Conservation (phyloP, 1,284 basidiomycete genomes). For the Ceratobasidium sp. region DNA sequence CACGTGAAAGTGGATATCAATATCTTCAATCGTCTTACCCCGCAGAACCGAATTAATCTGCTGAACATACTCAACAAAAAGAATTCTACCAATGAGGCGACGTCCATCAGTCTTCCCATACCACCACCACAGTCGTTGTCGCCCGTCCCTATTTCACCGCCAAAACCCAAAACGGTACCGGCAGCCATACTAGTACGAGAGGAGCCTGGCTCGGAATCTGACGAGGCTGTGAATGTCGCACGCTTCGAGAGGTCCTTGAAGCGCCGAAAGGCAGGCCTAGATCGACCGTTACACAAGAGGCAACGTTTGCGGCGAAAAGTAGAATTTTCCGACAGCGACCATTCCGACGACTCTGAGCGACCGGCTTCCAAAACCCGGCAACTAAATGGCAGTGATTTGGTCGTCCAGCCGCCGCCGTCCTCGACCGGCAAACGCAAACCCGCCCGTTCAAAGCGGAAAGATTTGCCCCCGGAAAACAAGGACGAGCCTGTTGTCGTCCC, state of each 20-base stretch:
- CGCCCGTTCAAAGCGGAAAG: slow-evolving; percentile 35
- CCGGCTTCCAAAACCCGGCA: background rate
- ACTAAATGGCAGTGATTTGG: background rate
- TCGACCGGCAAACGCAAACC: slow-evolving; percentile 15
- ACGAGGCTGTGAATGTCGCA: slow-evolving; percentile 42
- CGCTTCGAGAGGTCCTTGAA: slow-evolving; percentile 38
- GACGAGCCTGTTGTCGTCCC: slow-evolving; percentile 50
- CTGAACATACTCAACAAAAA: slow-evolving; percentile 41
- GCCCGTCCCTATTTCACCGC: slow-evolving; percentile 29
- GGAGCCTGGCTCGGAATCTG: slow-evolving; percentile 18
- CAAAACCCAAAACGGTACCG: slow-evolving; percentile 41
- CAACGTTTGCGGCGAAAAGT: slow-evolving; percentile 36
- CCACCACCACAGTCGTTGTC: slow-evolving; percentile 33
- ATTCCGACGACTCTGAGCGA: slow-evolving; percentile 14
- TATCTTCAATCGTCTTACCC: slow-evolving; percentile 40
- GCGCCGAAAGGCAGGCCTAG: slow-evolving; percentile 24
- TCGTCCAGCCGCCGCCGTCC: slow-evolving; percentile 16
- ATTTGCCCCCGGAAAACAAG: slow-evolving; percentile 32
- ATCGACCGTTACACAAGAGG: slow-evolving; percentile 32
- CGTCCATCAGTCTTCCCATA: slow-evolving; percentile 17
- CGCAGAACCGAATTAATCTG: slow-evolving; percentile 38
- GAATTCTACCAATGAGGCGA: slow-evolving; percentile 37
- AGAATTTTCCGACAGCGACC: slow-evolving; percentile 40
- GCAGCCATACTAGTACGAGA: slow-evolving; percentile 25
- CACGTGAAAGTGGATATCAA: slow-evolving; percentile 42